phyloP scores from a whole-genome alignment of 805 yeast species.

The Cyberlindnera sargentensis region DNA sequence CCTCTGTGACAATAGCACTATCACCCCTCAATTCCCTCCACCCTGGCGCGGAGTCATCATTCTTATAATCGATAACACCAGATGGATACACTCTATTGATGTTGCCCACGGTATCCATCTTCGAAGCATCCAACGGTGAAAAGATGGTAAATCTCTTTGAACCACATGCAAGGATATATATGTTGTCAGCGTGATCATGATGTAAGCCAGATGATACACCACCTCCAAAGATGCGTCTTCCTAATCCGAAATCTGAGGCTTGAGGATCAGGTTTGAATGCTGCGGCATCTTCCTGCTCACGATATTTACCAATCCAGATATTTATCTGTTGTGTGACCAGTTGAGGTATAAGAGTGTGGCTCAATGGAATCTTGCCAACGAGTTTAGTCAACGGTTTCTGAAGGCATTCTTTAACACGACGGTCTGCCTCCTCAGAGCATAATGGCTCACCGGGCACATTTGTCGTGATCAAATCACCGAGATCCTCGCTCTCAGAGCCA shows the following conservation, averaged over 20 bases:
- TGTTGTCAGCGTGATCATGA: conserved; percentile 76
- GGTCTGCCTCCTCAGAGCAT: conserved; percentile 28
- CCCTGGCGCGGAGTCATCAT: conserved; percentile 46
- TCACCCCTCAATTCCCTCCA: conserved; percentile 61
- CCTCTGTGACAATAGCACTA: conserved; percentile 49
- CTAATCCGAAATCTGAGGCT: conserved; percentile 34
- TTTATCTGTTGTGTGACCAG: conserved; percentile 66
- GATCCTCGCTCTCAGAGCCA: conserved; percentile 13
- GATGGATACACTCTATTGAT: conserved; percentile 45
- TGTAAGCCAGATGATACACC: conserved; percentile 70
- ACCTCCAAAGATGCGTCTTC: conserved; percentile 48
- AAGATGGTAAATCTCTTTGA: conserved; percentile 59
- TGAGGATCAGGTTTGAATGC: conserved; percentile 13
- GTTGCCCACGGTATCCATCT: conserved; percentile 58
- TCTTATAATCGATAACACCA: conserved; percentile 60
- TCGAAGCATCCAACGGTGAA: conserved; percentile 54
- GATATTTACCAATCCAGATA: conserved; percentile 56
- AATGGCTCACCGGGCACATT: conserved; percentile 23
- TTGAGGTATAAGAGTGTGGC: conserved; percentile 33
- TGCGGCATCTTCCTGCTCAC: conserved; percentile 4
- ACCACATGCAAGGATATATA: conserved; percentile 57
- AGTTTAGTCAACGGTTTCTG: conserved; percentile 57
- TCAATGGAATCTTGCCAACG: conserved; percentile 30
- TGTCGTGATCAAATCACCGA: conserved; percentile 8
- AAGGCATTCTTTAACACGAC: conserved; percentile 42